Conservation (phyloP, 2,329 filamentous ascomycete species). For the Fonsecaea multimorphosa region DNA sequence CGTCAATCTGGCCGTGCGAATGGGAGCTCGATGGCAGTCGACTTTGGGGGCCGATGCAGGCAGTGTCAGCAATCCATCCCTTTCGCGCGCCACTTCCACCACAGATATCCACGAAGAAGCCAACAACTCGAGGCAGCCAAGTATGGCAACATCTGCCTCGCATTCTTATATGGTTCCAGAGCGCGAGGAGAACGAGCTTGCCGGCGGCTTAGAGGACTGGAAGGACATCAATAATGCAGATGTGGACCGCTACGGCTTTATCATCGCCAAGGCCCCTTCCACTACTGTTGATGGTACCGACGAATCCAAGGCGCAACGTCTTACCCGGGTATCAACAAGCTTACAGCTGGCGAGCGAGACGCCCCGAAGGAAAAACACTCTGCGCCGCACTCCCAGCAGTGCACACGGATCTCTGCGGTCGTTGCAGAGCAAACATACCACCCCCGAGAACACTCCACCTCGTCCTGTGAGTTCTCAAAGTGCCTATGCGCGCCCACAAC, state of each 20-base stretch:
- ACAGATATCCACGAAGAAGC: constrained; percentile 35
- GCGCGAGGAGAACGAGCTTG: constrained; percentile 62
- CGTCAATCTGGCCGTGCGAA: constrained; percentile 47
- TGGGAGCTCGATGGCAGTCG: constrained; percentile 51
- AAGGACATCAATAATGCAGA: constrained; percentile 63
- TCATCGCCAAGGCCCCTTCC: constrained; percentile 45
- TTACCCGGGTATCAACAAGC: constrained; percentile 66
- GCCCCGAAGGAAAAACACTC: constrained; percentile 59
- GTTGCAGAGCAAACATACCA: constrained; percentile 41
- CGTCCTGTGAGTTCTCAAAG: constrained; percentile 40
- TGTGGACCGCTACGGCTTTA: constrained; percentile 71
- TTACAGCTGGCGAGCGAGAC: constrained; percentile 63
- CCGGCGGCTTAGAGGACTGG: constrained; percentile 71
- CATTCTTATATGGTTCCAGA: constrained; percentile 32
- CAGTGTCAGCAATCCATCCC: constrained; percentile 42
- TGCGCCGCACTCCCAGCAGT: constrained; percentile 58
- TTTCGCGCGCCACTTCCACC: constrained; percentile 41
- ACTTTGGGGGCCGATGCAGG: constrained; percentile 39
- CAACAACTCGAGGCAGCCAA: constrained; percentile 22
- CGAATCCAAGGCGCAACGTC: constrained; percentile 45
- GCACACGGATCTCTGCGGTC: constrained; percentile 52
- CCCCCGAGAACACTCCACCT: constrained; percentile 45
- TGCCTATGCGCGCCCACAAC: constrained; percentile 53
- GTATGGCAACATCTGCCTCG: constrained; percentile 24
- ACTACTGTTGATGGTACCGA: constrained; percentile 22